phyloP scores from a whole-genome alignment of 345 rosid genomes.

The Turritis glabra region DNA sequence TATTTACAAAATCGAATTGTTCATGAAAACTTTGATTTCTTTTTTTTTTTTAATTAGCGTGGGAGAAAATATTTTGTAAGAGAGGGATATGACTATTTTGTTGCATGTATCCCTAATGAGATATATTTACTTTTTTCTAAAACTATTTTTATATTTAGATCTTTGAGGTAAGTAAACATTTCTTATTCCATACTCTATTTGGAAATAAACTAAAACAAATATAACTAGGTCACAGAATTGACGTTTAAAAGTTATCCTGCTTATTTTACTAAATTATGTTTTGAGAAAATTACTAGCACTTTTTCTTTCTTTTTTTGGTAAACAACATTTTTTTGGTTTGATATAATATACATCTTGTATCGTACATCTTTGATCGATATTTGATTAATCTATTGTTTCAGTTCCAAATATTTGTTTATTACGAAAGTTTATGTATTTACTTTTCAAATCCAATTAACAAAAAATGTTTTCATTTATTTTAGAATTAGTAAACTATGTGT shows the following conservation, averaged over 20 bases:
- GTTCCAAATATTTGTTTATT: background rate
- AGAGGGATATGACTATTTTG: constrained; percentile 28
- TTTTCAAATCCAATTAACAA: background rate
- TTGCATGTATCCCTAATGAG: constrained; percentile 23
- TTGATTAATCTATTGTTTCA: background rate
- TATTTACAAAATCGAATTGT: constrained; percentile 10
- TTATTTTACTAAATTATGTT: background rate
- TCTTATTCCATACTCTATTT: background rate
- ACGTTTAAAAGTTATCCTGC: background rate
- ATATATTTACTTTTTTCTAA: background rate
- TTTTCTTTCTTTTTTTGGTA: background rate
- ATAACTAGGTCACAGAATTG: background rate
- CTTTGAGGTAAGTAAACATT: background rate
- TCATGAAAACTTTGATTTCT: background rate
- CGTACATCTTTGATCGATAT: background rate
- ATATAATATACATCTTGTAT: background rate
- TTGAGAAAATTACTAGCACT: background rate
- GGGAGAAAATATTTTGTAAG: constrained; percentile 12
- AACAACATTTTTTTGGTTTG: background rate
- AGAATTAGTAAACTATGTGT: background rate
- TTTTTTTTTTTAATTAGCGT: background rate
- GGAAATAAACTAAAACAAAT: background rate
- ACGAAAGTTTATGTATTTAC: background rate
- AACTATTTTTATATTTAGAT: background rate
- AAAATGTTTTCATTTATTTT: background rate